Base-by-base conservation (phyloP, 23 red algal species). In the Cyanidioschyzon merolae region DNA sequence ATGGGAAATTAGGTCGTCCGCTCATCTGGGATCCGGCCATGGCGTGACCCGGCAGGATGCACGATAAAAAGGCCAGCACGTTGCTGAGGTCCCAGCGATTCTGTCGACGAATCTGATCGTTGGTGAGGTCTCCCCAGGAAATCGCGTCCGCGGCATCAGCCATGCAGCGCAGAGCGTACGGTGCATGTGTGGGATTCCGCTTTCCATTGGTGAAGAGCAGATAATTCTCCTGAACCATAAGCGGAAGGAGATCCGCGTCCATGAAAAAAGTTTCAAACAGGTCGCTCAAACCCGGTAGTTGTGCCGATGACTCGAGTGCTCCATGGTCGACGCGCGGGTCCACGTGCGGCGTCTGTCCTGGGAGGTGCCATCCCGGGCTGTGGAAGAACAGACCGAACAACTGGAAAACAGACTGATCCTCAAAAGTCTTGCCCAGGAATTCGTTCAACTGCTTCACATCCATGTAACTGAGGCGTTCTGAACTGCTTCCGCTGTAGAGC, bases 191-290 rank as follows among this genome's bases (percentile, higher is more conserved):
- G 79, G 50, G 41, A 82, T 45, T 32, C 51, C 29, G 84, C 79
- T n/a, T 41, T 16, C 39, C 75, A n/a, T 41, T 77, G 35, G 75
- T 30, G 38, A 57, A 54, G 35, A 67, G 71, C 40, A 85, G 45
- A 57, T 98, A 98, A 74, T 98, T 98, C 54, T 98, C 88, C 59
- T 88, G 80, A 37, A 98, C 83, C 71, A 98, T 89, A 40, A 98
- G 80, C 1, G 94, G 94, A 71, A 98, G 83, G 54, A 98, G 39
- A 79, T 98, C 94, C 16, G 83, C 37, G 80, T 98, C 94, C 21
- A 88, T 76, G 57, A 91, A 98, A 68, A 87, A 98, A 39, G 74
- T 82, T 30, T 98, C 94, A 27, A 87, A 76, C 25, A 87, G 85
- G 26, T 83, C 76, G 38, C 79, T 77, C 25, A 96, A 71, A 35